Percentiles rank a stretch among this genome's conserved stretches.
These are phyloP conservation scores for Trichoderma sp. DNA, from an alignment of 2,329 filamentous ascomycete species.

Conservation along the genomic window DNA sequence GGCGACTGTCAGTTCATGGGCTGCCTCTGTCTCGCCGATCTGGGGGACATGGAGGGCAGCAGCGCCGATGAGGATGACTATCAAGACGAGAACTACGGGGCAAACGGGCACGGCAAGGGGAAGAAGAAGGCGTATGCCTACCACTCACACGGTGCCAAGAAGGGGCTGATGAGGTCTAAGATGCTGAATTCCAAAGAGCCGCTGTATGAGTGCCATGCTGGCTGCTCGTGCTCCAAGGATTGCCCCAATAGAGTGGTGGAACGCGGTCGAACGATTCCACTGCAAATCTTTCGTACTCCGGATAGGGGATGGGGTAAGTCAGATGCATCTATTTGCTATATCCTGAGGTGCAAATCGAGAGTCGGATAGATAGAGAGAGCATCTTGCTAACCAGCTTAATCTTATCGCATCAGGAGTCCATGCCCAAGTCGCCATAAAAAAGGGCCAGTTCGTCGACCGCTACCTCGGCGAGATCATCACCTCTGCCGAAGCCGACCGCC, in stretches of 20 bases:
- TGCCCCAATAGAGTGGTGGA: slow-evolving; percentile 81
- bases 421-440: slow-evolving; percentile 64
- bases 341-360: background rate
- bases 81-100: background rate
- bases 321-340: background rate
- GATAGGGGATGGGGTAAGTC: slow-evolving; percentile 74
- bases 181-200: slow-evolving; percentile 60
- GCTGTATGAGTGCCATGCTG: slow-evolving; percentile 80
- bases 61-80: slow-evolving; percentile 41
- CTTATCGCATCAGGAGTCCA: slow-evolving; percentile 56
- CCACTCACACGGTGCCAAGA: slow-evolving; percentile 56
- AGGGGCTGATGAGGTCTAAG: slow-evolving; percentile 56
- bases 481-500: slow-evolving; percentile 63
- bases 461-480: slow-evolving; percentile 77
- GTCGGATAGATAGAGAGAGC: no score
- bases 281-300: slow-evolving; percentile 76
- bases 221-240: slow-evolving; percentile 64
- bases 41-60: slow-evolving; percentile 56
- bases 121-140: slow-evolving; percentile 62
- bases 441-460: slow-evolving; percentile 78
- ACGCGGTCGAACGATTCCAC: slow-evolving; percentile 68
- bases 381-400: background rate
- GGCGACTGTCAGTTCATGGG: slow-evolving; percentile 68
- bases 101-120: slow-evolving; percentile 16
- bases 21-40: slow-evolving; percentile 72